Base-by-base conservation (phyloP, 1,284 basidiomycete species). In the Fistulinella staudtii region DNA sequence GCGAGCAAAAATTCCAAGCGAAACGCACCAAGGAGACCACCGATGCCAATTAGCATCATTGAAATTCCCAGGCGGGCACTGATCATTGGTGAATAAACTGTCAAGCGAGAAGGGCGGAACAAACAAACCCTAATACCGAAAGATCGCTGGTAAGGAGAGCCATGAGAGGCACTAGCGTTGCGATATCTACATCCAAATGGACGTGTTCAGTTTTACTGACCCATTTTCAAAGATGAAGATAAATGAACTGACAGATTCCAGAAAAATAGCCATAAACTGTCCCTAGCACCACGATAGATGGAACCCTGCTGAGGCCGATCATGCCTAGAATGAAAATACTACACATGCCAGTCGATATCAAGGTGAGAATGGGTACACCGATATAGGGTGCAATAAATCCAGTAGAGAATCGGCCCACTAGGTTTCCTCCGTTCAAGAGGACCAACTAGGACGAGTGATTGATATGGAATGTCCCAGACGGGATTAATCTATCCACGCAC, bases 181-280 rank as follows among this genome's bases (percentile, higher is more conserved):
- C 57, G 22, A 68, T 57, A 41, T 55, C 70, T 70, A 34, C 5
- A 23, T 4, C 33, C 4, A 13, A 25, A 25, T 25, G 10, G 25
- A 22, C 27, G 5, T 5, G 14, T 45, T 49, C n/a, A 45, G 39
- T 15, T 20, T n/a, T 24, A 24, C 21, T 20, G 3, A 15, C 20
- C 18, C 35, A 13, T 8, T 4, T 30, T n/a, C n/a, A n/a, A n/a
- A n/a, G n/a, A 29, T 14, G 8, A 39, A 43, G 51, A 11, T 15
- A 56, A 47, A 43, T 8, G 28, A 13, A 60, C 66, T 39, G 29
- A 70, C 71, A 64, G n/a, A 53, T n/a, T 13, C 73, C 74, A 14
- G 65, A 53, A 43, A 67, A 68, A 18, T 72, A 61, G 0, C 74
- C 74, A 53, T 59, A 71, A 3, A 46, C 18, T 6, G 38, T 39